A percentile compares a stretch with the other conserved stretches of the same genome.
phyloP scores from a whole-genome alignment of 441 rosid genomes.

The Cnidoscolus chayamansa region DNA sequence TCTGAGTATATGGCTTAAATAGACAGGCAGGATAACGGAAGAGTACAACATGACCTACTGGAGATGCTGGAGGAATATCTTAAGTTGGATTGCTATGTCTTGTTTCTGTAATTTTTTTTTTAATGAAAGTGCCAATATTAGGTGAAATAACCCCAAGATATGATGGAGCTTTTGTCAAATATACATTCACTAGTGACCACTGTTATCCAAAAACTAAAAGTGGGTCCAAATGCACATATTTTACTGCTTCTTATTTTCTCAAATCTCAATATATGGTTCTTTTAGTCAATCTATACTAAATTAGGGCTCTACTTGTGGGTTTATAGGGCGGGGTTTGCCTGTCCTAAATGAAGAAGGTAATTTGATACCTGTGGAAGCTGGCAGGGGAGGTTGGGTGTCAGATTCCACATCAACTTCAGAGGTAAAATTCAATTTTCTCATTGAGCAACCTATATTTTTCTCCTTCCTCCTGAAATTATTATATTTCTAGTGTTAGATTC shows the following conservation, averaged over 20 bases:
- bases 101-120: background rate
- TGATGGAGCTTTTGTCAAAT: background rate
- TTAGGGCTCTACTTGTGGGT: conserved; percentile 8
- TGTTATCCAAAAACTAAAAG: background rate
- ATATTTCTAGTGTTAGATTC: background rate
- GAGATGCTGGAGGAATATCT: background rate
- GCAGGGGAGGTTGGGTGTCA: conserved; percentile 53
- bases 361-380: conserved; percentile 51
- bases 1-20: background rate
- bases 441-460: background rate
- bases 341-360: conserved; percentile 83
- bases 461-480: background rate
- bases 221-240: background rate
- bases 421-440: conserved; percentile 37
- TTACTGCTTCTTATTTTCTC: background rate
- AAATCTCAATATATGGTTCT: no score
- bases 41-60: background rate
- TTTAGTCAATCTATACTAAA: background rate
- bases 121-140: background rate
- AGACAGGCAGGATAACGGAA: background rate
- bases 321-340: conserved; percentile 72
- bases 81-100: conserved; percentile 12
- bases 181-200: background rate
- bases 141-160: background rate
- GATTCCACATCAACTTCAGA: conserved; percentile 56